phyloP scores from a whole-genome alignment of 257 asterid genomes.

The Leonotis leonurus region DNA sequence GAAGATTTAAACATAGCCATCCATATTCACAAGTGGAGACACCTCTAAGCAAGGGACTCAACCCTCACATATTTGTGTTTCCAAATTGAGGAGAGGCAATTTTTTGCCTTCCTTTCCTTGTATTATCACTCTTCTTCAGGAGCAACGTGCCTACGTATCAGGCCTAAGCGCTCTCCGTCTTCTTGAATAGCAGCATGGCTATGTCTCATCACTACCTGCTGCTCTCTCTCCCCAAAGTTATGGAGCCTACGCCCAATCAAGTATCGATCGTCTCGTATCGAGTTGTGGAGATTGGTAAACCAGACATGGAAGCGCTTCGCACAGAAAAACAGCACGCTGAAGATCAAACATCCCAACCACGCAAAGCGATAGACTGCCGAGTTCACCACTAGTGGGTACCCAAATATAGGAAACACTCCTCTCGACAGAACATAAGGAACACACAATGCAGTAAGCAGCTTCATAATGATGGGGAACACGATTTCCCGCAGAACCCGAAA shows the following conservation, averaged over 20 bases:
- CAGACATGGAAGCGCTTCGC: conserved; percentile 89
- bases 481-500: conserved; percentile 86
- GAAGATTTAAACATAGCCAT: too few species aligned
- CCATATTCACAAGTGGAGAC: conserved; percentile 26
- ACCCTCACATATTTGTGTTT: not conserved
- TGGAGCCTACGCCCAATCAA: conserved; percentile 92
- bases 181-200: too few species aligned
- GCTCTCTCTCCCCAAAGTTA: conserved; percentile 65
- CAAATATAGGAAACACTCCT: conserved; percentile 80
- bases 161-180: conserved; percentile 19
- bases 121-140: too few species aligned
- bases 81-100: not conserved
- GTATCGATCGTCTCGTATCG: conserved; percentile 92
- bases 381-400: conserved; percentile 84
- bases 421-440: conserved; percentile 86
- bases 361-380: conserved; percentile 94
- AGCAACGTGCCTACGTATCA: not conserved
- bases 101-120: not conserved
- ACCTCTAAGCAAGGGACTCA: too few species aligned
- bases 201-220: conserved; percentile 53
- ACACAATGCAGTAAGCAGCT: conserved; percentile 86
- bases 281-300: conserved; percentile 93
- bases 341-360: conserved; percentile 87
- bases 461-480: conserved; percentile 78
- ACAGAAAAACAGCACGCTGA: conserved; percentile 65